A percentile compares a stretch with the other conserved stretches of the same genome.
These are phyloP conservation scores for Litchi chinensis DNA, from an alignment of 345 rosid genomes.

Conservation along the genomic window DNA sequence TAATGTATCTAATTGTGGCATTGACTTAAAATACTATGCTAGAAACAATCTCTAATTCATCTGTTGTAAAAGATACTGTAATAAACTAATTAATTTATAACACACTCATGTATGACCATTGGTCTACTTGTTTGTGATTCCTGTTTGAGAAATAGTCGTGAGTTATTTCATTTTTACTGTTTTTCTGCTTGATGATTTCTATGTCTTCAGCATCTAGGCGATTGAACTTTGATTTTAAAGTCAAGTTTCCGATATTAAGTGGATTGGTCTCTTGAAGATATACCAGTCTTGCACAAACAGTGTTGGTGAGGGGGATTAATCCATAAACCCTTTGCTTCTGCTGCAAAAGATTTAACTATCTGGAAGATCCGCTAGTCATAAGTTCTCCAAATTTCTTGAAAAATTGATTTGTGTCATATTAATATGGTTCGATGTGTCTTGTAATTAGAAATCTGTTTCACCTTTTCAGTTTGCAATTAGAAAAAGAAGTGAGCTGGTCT, in stretches of 20 bases:
- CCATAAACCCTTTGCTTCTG: neutral
- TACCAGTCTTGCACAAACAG: neutral
- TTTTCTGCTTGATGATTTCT: neutral
- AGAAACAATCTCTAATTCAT: neutral
- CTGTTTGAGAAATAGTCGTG: neutral
- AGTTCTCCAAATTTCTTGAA: neutral
- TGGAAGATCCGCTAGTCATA: neutral
- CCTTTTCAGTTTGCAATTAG: neutral
- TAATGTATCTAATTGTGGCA: slow-evolving; percentile 4
- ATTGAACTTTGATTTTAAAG: neutral
- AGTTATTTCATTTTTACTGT: neutral
- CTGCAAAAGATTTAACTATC: neutral
- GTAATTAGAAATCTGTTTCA: neutral
- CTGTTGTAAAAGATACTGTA: neutral
- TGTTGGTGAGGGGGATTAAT: neutral
- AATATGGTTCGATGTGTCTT: neutral
- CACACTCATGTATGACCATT: neutral
- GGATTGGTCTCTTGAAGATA: neutral
- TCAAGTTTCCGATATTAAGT: neutral
- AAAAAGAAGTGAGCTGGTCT: neutral
- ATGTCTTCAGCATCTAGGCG: neutral
- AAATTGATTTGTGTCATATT: neutral
- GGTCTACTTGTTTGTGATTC: neutral
- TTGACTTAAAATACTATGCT: neutral
- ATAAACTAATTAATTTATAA: neutral